Percentiles rank a stretch among this genome's conserved stretches.
Conservation (phyloP, 306 rosid species). For the Crataegus laevigata region DNA sequence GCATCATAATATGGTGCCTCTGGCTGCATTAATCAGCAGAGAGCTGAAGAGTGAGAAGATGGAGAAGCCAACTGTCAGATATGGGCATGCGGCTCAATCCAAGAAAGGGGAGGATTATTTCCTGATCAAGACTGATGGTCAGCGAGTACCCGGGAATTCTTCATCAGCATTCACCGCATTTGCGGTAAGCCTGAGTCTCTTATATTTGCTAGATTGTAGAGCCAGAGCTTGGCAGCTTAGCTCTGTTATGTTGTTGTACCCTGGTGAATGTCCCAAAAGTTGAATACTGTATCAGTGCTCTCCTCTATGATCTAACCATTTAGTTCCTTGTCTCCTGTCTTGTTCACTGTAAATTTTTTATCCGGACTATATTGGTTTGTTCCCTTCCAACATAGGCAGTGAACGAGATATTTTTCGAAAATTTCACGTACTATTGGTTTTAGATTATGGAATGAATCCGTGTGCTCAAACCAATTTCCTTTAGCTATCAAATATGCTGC, state of each 20-base stretch:
- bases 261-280: neutral
- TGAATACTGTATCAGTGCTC: neutral
- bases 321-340: neutral
- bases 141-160: slow-evolving; percentile 68
- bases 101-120: slow-evolving; percentile 91
- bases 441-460: slow-evolving; percentile 1
- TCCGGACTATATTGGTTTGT: neutral
- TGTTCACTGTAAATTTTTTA: neutral
- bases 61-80: slow-evolving; percentile 79
- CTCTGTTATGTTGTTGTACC: neutral
- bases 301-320: neutral
- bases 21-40: slow-evolving; percentile 78
- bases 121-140: slow-evolving; percentile 73
- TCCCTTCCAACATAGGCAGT: neutral
- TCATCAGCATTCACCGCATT: slow-evolving; percentile 73
- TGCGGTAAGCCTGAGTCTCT: slow-evolving; percentile 49
- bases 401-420: neutral
- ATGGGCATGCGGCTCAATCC: slow-evolving; percentile 85
- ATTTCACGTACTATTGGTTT: neutral
- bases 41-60: slow-evolving; percentile 87
- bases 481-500: slow-evolving; percentile 4
- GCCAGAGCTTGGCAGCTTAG: neutral
- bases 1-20: slow-evolving; percentile 77
- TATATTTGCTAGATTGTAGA: neutral
- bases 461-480: slow-evolving; percentile 13